Evolutionary conservation across 2,329 filamentous ascomycete genomes (phyloP).

Genomic region (Dryadomyces quercivorus): DNA sequence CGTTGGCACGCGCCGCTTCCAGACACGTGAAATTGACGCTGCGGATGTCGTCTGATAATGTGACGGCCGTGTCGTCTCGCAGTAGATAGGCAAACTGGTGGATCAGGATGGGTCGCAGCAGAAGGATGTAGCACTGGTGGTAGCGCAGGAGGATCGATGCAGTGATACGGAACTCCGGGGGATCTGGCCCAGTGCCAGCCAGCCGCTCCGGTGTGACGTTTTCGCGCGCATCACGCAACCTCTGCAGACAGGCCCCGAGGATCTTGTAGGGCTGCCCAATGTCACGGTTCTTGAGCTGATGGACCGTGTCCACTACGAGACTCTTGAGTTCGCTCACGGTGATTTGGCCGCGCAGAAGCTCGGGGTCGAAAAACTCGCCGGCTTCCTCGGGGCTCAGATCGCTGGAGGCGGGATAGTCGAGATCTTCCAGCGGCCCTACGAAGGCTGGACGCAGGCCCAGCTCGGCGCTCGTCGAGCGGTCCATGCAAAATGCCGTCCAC

Average conservation of each 20-base stretch:
- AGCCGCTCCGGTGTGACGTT: not conserved
- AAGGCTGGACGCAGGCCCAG: constrained; percentile 2
- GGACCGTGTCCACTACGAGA: constrained; percentile 5
- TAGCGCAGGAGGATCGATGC: constrained; percentile 9
- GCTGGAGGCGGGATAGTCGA: not conserved
- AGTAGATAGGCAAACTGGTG: constrained; percentile 5
- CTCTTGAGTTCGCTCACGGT: constrained; percentile 9
- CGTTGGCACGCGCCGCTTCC: constrained; percentile 7
- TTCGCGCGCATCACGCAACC: not conserved
- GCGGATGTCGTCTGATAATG: not conserved
- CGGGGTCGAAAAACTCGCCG: constrained; percentile 7
- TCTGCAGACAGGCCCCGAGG: not conserved
- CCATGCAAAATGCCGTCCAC: constrained; percentile 31
- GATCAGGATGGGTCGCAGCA: constrained; percentile 9
- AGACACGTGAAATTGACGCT: constrained; percentile 8
- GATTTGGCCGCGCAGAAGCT: constrained; percentile 1
- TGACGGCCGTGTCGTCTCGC: not conserved
- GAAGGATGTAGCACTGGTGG: constrained; percentile 8
- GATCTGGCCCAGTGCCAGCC: not conserved
- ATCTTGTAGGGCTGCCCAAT: constrained; percentile 2
- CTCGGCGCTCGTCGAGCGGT: constrained; percentile 18
- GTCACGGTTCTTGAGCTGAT: not conserved
- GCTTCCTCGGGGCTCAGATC: not conserved
- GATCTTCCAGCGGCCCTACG: not conserved
- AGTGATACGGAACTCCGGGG: not conserved